Evolutionary conservation across 1,284 basidiomycete species (phyloP).

Genomic region (Butyriboletus regius): DNA sequence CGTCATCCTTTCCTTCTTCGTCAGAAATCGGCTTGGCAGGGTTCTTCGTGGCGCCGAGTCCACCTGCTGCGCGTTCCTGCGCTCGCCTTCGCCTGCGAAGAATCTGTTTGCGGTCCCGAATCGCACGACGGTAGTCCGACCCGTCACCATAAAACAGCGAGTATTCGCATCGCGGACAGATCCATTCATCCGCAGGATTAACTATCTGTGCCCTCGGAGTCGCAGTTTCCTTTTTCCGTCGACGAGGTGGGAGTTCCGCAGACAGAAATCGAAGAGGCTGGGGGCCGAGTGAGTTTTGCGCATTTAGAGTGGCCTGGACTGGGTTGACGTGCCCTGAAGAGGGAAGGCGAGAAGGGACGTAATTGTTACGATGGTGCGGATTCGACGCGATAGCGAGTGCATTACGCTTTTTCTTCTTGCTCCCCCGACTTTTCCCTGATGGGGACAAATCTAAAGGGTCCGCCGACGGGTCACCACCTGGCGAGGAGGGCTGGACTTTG

Average conservation of each 20-base stretch:
- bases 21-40: conserved; percentile 29
- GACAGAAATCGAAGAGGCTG: conserved; percentile 59
- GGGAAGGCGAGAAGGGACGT: conserved; percentile 71
- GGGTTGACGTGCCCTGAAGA: conserved; percentile 43
- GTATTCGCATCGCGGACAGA: conserved; percentile 84
- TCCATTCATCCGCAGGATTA: conserved; percentile 74
- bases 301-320: conserved; percentile 36
- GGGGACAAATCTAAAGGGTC: conserved; percentile 38
- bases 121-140: conserved; percentile 52
- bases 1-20: conserved; percentile 36
- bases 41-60: conserved; percentile 27
- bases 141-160: conserved; percentile 76
- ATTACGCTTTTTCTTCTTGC: conserved; percentile 84
- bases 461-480: conserved; percentile 30
- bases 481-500: conserved; percentile 31
- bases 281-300: conserved; percentile 49
- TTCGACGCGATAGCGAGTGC: conserved; percentile 81
- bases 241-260: conserved; percentile 55
- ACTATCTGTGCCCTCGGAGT: conserved; percentile 39
- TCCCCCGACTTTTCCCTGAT: conserved; percentile 36
- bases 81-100: conserved; percentile 66
- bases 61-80: conserved; percentile 64
- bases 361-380: conserved; percentile 83
- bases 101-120: conserved; percentile 72
- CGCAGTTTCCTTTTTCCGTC: conserved; percentile 28